These are phyloP conservation scores for Colletotrichum cereale DNA, from an alignment of 2,329 filamentous ascomycete genomes.

Conservation along the genomic window DNA sequence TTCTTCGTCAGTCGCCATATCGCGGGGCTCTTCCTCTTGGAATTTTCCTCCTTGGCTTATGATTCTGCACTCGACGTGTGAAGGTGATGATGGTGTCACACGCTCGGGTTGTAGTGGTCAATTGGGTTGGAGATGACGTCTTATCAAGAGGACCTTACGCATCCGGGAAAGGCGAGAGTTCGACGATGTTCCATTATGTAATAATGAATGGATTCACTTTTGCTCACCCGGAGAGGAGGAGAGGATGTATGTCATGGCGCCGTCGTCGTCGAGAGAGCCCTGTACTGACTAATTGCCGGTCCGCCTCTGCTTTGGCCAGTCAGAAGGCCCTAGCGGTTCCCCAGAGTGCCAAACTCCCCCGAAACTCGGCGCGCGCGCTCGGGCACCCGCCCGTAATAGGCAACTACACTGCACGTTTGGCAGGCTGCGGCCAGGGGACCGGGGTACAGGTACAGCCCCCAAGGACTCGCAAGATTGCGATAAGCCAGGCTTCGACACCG, in stretches of 20 bases:
- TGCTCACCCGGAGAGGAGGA: not conserved
- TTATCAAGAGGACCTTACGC: not conserved
- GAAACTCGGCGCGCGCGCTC: conserved; percentile 29
- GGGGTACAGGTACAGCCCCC: not conserved
- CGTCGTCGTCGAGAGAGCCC: not conserved
- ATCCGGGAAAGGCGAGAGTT: not conserved
- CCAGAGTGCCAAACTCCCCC: not conserved
- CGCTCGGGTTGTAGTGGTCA: not conserved
- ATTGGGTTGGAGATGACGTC: not conserved
- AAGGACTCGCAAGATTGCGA: conserved; percentile 3
- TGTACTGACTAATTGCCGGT: not conserved
- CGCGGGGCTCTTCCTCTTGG: not conserved
- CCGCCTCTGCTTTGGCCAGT: not conserved
- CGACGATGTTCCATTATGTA: not conserved
- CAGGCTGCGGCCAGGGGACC: not conserved
- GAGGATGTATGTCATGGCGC: conserved; percentile 8
- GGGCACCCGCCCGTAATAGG: conserved; percentile 27
- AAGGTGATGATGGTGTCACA: not conserved
- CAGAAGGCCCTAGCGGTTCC: not conserved
- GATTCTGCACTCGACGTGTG: not conserved
- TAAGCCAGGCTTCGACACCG: conserved; percentile 22
- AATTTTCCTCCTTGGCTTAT: not conserved
- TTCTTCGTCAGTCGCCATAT: conserved; percentile 34
- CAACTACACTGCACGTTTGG: conserved; percentile 6
- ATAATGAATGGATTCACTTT: not conserved